Percentiles rank a stretch among this genome's conserved stretches.
These are phyloP conservation scores for Cercospora zeae-maydis DNA, from an alignment of 2,329 filamentous ascomycete genomes.

Conservation along the genomic window DNA sequence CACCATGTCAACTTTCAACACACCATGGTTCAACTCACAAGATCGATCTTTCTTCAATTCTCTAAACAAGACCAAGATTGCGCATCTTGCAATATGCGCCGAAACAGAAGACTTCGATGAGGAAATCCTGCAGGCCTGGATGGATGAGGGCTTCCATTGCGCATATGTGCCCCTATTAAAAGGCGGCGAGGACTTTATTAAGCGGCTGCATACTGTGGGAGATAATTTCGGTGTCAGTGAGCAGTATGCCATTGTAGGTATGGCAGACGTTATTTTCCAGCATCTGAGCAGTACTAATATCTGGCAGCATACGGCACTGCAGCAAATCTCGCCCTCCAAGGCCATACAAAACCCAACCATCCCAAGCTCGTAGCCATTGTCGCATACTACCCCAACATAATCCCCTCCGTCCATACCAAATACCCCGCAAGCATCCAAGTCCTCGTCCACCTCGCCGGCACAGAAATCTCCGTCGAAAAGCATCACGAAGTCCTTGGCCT, in stretches of 20 bases:
- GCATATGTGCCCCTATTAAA: slow-evolving; percentile 54
- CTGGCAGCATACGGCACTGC: slow-evolving; percentile 58
- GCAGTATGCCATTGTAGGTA: slow-evolving; percentile 61
- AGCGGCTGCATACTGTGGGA: slow-evolving; percentile 49
- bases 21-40: slow-evolving; percentile 35
- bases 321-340: slow-evolving; percentile 57
- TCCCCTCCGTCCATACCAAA: slow-evolving; percentile 50
- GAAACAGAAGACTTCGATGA: slow-evolving; percentile 56
- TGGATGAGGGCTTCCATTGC: slow-evolving; percentile 58
- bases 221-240: slow-evolving; percentile 56
- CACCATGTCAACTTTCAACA: slow-evolving; percentile 33
- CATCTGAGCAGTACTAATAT: background rate
- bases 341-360: slow-evolving; percentile 52
- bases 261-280: slow-evolving; percentile 1
- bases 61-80: slow-evolving; percentile 42
- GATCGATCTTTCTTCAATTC: slow-evolving; percentile 36
- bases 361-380: slow-evolving; percentile 58
- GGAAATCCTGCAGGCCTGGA: slow-evolving; percentile 53
- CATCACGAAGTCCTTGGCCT: slow-evolving; percentile 52
- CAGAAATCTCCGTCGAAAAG: slow-evolving; percentile 48
- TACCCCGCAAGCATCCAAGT: slow-evolving; percentile 47
- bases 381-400: slow-evolving; percentile 60
- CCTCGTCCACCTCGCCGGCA: slow-evolving; percentile 56
- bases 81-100: slow-evolving; percentile 49
- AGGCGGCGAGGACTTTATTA: slow-evolving; percentile 48